Conservation (phyloP, 371 early-diverging fungal species). For the Mucor piriformis region DNA sequence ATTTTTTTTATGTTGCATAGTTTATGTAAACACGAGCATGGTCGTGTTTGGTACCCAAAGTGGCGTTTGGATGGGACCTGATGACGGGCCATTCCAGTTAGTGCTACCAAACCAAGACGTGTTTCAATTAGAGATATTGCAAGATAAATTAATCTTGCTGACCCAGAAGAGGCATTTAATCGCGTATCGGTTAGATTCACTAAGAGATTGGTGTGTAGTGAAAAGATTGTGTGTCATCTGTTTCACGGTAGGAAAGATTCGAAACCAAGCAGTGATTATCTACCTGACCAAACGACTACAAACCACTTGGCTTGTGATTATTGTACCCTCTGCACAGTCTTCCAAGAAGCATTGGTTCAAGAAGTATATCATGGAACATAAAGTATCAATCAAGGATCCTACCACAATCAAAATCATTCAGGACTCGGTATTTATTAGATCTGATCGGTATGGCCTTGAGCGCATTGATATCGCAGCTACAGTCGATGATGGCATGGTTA, state of each 20-base stretch:
- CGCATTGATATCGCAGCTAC: conserved; percentile 14
- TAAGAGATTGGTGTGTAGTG: conserved; percentile 18
- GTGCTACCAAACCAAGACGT: conserved; percentile 25
- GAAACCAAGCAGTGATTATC: conserved; percentile 13
- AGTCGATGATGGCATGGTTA: not conserved
- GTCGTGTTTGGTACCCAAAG: conserved; percentile 24
- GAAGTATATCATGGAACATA: conserved; percentile 18
- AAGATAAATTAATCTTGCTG: conserved; percentile 20
- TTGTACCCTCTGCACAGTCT: not conserved
- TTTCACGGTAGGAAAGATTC: conserved; percentile 17
- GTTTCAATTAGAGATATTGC: conserved; percentile 25
- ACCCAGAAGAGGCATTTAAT: conserved; percentile 12
- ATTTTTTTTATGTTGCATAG: too few species aligned
- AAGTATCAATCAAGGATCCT: conserved; percentile 18
- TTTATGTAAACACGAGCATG: not conserved
- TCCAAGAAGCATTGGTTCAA: conserved; percentile 17
- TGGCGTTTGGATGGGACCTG: conserved; percentile 34
- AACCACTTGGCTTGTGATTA: conserved; percentile 15
- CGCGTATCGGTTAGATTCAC: conserved; percentile 17
- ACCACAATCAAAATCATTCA: conserved; percentile 9
- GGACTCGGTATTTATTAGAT: conserved; percentile 15
- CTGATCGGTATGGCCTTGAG: conserved; percentile 18
- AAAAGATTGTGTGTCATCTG: conserved; percentile 12
- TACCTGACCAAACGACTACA: conserved; percentile 18
- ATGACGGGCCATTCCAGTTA: conserved; percentile 19